Base-by-base conservation (phyloP, 495 filamentous ascomycete genomes). In the Podospora comata region DNA sequence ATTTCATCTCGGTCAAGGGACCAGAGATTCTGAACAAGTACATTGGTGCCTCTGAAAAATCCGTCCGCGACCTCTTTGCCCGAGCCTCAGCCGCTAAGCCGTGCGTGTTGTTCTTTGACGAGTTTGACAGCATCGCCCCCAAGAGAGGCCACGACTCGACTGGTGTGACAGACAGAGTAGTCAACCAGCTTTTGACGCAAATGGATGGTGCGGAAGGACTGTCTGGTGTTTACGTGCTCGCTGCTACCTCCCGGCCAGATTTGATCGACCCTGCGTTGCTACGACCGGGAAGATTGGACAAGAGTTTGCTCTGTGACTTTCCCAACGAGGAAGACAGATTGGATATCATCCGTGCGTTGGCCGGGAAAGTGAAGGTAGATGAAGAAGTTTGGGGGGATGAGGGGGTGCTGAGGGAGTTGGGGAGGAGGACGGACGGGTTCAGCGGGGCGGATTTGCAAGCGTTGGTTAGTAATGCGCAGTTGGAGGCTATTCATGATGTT, bases 21-120 rank as follows among this genome's bases (percentile, higher is more conserved):
- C 96, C 95, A 3, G 96, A 99, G 79, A 97, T 99, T 56, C 78
- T 99, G 68, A 98, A 98, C 80, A 99, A 98, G 76, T 98, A 98
- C 77, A 98, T 98, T 48, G 95, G 95, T 67, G 95, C 95, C 0
- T 93, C 90, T 44, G 95, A 99, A 73, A 98, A 98, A 80, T 91
- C 87, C 65, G 93, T 99, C 18, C 88, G 96, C 2, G 95, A 98
- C 78, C 84, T 98, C 2, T 99, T 99, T 68, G 94, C 95, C 74
- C 86, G 95, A 68, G 95, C 95, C 0, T 86, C 90, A 68, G 93
- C 94, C 13, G 95, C 95, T 1, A 86, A 90, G 53, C 95, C 95
- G 0, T 97, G 94, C 69, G 89, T 99, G 9, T 82, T 99, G 2
- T 99, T 99, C 83, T 98, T 99, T 72, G 95, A 99, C 75, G 95